Evolutionary conservation across 2,329 filamentous ascomycete species (phyloP).

Genomic region (Neopestalotiopsis clavispora): DNA sequence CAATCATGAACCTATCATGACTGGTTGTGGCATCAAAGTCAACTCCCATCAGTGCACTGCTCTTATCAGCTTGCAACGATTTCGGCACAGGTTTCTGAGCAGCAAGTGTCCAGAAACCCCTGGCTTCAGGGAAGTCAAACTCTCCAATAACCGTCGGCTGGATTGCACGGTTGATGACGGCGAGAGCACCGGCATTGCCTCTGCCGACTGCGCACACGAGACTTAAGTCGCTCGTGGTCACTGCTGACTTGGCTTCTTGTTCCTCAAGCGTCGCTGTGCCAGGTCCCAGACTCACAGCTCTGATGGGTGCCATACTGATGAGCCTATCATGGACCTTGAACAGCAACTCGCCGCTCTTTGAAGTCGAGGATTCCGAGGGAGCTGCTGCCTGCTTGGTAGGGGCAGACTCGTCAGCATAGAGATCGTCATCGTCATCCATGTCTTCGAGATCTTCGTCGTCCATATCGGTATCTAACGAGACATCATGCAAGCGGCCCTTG

Average conservation of each 20-base stretch:
- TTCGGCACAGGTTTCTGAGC: conserved; percentile 71
- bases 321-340: conserved; percentile 82
- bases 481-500: conserved; percentile 63
- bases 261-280: conserved; percentile 44
- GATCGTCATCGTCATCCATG: conserved; percentile 68
- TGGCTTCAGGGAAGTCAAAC: conserved; percentile 74
- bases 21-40: conserved; percentile 65
- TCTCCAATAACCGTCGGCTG: conserved; percentile 73
- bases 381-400: conserved; percentile 39
- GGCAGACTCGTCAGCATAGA: conserved; percentile 64
- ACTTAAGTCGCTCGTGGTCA: conserved; percentile 61
- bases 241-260: conserved; percentile 49
- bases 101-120: conserved; percentile 81
- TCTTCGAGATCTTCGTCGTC: conserved; percentile 60
- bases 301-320: conserved; percentile 79
- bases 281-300: conserved; percentile 73
- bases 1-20: conserved; percentile 82
- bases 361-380: conserved; percentile 42
- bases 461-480: conserved; percentile 53
- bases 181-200: conserved; percentile 71
- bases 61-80: conserved; percentile 56
- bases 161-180: conserved; percentile 78
- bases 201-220: conserved; percentile 67
- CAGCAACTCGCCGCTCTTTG: conserved; percentile 66
- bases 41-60: conserved; percentile 52